Evolutionary conservation across 352 stramenopile species (phyloP).

Genomic region (Aphanomyces stellatus): DNA sequence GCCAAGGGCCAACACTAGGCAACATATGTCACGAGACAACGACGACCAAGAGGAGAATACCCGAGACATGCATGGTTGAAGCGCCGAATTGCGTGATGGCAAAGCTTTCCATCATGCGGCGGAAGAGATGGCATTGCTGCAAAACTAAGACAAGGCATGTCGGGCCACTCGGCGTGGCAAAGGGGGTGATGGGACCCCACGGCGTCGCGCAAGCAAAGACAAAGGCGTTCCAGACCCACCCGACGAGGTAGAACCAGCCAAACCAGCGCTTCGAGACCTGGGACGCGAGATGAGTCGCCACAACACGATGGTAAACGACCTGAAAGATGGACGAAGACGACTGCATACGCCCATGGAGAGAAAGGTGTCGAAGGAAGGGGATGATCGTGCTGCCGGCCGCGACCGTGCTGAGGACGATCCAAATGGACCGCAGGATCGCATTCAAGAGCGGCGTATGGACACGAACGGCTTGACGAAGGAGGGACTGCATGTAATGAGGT

Average conservation of each 20-base stretch:
- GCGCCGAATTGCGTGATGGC: conserved; percentile 13
- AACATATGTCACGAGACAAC: neutral
- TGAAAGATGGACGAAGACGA: neutral
- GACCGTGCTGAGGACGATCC: neutral
- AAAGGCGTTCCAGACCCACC: conserved; percentile 16
- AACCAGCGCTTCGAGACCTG: conserved; percentile 17
- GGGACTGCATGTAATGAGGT: no score
- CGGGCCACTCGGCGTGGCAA: neutral
- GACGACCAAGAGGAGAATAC: neutral
- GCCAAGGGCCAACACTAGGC: neutral
- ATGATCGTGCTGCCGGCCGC: neutral
- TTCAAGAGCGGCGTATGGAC: neutral
- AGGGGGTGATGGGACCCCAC: neutral
- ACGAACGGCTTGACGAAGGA: no score
- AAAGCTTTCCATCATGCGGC: conserved; percentile 17
- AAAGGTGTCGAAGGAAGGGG: neutral
- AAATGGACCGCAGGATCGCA: neutral
- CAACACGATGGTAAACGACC: neutral
- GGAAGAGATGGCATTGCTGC: conserved; percentile 18
- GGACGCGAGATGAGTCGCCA: neutral
- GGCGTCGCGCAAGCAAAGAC: neutral
- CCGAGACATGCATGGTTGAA: conserved; percentile 15
- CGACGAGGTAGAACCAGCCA: conserved; percentile 14
- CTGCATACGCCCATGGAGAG: conserved; percentile 3
- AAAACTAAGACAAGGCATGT: neutral